These are phyloP conservation scores for Lithospermum erythrorhizon DNA, from an alignment of 257 asterid genomes.

Conservation along the genomic window DNA sequence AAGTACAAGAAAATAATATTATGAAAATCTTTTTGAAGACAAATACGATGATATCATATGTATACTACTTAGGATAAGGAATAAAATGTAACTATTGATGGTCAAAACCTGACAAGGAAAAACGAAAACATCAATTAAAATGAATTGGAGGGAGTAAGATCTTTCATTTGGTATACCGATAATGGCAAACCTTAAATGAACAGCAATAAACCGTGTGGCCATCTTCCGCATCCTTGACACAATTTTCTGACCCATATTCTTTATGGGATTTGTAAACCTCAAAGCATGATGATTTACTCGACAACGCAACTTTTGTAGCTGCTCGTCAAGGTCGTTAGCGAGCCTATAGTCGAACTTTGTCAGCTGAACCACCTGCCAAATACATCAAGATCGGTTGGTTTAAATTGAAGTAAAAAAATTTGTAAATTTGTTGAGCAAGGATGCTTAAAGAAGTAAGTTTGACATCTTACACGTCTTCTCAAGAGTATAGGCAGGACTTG, in stretches of 20 bases:
- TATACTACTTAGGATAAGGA: too few species aligned
- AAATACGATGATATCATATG: too few species aligned
- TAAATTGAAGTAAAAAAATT: neutral
- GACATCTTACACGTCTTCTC: constrained; percentile 80
- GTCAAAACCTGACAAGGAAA: too few species aligned
- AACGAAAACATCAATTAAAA: too few species aligned
- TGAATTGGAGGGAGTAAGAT: neutral
- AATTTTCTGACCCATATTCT: constrained; percentile 73
- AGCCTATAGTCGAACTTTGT: constrained; percentile 98
- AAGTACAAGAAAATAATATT: too few species aligned
- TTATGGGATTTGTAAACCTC: constrained; percentile 75
- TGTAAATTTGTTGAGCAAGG: neutral
- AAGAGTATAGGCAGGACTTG: constrained; percentile 86
- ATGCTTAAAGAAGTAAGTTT: constrained; percentile 1
- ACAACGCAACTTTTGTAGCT: constrained; percentile 83
- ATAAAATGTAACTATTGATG: too few species aligned
- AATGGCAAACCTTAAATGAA: constrained; percentile 76
- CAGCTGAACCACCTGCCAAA: constrained; percentile 92
- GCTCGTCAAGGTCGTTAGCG: constrained; percentile 77
- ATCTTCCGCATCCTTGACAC: constrained; percentile 75
- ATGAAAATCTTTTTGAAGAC: too few species aligned
- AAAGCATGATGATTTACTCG: constrained; percentile 92
- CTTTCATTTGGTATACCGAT: constrained; percentile 3
- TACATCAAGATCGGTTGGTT: constrained; percentile 10
- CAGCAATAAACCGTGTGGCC: constrained; percentile 84